These are phyloP conservation scores for Rosellinia necatrix DNA, from an alignment of 2,329 filamentous ascomycete species.

Conservation along the genomic window DNA sequence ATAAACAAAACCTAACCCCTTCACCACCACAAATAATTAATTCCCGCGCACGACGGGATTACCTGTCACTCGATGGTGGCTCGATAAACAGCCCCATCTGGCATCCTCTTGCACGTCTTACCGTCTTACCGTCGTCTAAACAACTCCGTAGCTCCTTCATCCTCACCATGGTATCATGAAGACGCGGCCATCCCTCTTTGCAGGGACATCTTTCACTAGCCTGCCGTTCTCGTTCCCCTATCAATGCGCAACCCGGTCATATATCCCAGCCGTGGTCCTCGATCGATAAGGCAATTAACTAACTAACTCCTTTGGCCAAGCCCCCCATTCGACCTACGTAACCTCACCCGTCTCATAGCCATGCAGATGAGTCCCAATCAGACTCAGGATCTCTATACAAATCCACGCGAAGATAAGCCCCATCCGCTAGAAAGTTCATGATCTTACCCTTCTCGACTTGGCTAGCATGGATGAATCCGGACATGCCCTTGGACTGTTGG, in stretches of 20 bases:
- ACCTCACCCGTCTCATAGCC: conserved; percentile 52
- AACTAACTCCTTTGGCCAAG: conserved; percentile 54
- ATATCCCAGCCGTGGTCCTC: conserved; percentile 58
- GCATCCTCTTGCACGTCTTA: conserved; percentile 26
- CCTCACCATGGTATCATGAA: conserved; percentile 40
- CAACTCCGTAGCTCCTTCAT: conserved; percentile 31
- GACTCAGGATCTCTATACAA: conserved; percentile 44
- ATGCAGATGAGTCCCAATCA: conserved; percentile 56
- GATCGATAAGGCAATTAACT: conserved; percentile 48
- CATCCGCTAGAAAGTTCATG: conserved; percentile 43
- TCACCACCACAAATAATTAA: no score
- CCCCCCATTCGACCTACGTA: conserved; percentile 48
- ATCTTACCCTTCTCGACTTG: conserved; percentile 58
- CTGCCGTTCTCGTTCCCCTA: conserved; percentile 29
- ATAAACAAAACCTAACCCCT: no score
- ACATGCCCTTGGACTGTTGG: conserved; percentile 52
- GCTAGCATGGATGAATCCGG: conserved; percentile 54
- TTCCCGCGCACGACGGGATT: no score
- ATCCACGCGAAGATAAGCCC: conserved; percentile 36
- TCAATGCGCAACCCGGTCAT: conserved; percentile 56
- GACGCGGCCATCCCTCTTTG: conserved; percentile 46
- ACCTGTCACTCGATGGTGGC: not conserved
- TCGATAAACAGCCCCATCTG: not conserved
- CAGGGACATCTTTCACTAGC: conserved; percentile 25
- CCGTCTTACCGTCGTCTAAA: conserved; percentile 33